A percentile compares a stretch with the other conserved stretches of the same genome.
Evolutionary conservation across 495 filamentous ascomycete species (phyloP).

Genomic region (Tuber microsphaerosporum): DNA sequence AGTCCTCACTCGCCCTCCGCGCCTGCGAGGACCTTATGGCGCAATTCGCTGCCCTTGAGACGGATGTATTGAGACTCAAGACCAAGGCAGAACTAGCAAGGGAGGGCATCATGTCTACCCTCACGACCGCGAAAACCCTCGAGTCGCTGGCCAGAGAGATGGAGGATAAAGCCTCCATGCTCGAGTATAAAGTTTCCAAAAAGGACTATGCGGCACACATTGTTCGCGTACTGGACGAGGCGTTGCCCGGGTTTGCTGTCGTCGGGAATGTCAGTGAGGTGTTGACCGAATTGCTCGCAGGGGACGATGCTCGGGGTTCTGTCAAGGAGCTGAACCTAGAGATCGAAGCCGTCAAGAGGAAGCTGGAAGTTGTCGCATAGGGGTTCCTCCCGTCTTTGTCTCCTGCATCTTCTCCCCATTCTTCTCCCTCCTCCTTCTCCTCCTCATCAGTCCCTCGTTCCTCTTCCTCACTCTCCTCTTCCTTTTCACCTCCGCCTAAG

Average conservation of each 20-base stretch:
- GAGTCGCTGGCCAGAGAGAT: conserved; percentile 23
- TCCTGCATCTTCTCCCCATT: background rate
- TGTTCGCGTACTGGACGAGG: conserved; percentile 25
- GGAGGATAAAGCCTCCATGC: conserved; percentile 32
- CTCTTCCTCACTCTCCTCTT: background rate
- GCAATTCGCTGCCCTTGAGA: conserved; percentile 16
- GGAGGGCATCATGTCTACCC: conserved; percentile 15
- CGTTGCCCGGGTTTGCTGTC: conserved; percentile 22
- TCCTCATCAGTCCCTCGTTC: background rate
- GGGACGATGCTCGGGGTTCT: conserved; percentile 20
- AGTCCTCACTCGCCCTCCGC: conserved; percentile 14
- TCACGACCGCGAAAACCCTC: conserved; percentile 7
- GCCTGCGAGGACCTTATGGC: conserved; percentile 22
- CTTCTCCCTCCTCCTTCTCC: background rate
- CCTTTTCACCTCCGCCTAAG: background rate
- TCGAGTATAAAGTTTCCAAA: conserved; percentile 28
- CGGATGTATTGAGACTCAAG: conserved; percentile 3
- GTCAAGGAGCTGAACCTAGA: conserved; percentile 24
- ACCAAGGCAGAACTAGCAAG: conserved; percentile 13
- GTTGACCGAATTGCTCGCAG: conserved; percentile 16
- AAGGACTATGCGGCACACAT: conserved; percentile 33
- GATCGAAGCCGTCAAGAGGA: conserved; percentile 21
- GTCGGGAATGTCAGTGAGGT: conserved; percentile 26
- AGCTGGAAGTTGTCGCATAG: conserved; percentile 22
- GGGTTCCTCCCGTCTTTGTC: conserved; percentile 2